phyloP scores from a whole-genome alignment of 352 stramenopile genomes.

The Globisporangium lucens region DNA sequence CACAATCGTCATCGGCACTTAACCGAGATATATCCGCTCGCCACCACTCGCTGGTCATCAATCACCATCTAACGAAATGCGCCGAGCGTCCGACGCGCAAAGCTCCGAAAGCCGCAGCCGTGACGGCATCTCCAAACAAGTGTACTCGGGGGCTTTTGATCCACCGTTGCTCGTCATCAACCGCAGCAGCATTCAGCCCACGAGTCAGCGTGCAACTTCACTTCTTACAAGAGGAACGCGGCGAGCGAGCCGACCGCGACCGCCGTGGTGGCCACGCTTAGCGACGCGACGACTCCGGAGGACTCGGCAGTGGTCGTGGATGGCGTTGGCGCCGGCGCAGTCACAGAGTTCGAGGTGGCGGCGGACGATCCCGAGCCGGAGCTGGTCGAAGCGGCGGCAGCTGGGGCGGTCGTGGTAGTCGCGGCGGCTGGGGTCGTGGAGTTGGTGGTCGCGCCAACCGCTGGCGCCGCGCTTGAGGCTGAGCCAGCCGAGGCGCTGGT shows the following conservation, averaged over 20 bases:
- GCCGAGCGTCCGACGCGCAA: neutral
- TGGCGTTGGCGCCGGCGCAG: neutral
- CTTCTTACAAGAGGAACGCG: slow-evolving; percentile 6
- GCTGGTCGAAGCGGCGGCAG: neutral
- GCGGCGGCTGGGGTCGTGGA: neutral
- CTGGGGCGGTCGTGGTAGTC: neutral
- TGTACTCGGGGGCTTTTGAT: neutral
- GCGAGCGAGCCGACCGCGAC: slow-evolving; percentile 10
- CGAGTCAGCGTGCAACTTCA: neutral
- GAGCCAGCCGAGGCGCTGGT: slow-evolving; percentile 1
- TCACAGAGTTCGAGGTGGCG: neutral
- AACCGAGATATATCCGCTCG: neutral
- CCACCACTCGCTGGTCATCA: neutral
- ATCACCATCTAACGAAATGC: neutral
- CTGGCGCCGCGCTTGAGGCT: neutral
- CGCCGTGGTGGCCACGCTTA: slow-evolving; percentile 6
- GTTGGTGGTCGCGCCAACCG: neutral
- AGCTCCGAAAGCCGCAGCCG: neutral
- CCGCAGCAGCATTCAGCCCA: neutral
- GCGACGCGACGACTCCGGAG: neutral
- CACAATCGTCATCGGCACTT: neutral
- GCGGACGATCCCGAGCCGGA: slow-evolving; percentile 3
- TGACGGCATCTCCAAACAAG: neutral
- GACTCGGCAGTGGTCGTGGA: neutral
- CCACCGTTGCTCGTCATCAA: neutral